Conservation (phyloP, 169 alveolate species). For the Eimeria sp. region DNA sequence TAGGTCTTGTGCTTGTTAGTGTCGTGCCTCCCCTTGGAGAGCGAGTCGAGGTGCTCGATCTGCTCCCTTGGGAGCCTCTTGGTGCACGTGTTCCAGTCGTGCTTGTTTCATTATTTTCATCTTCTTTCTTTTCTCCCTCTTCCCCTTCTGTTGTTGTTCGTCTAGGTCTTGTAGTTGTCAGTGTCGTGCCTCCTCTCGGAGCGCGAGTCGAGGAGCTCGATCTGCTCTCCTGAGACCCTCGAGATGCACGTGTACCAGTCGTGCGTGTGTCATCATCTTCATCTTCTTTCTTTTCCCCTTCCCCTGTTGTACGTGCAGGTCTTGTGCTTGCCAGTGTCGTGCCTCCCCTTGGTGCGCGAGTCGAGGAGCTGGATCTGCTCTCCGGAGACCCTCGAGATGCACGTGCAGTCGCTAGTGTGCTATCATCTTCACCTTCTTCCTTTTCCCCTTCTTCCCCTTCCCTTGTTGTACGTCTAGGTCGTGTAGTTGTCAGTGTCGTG, state of each 20-base stretch:
- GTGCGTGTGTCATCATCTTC: background rate
- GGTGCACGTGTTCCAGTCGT: background rate
- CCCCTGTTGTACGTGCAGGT: background rate
- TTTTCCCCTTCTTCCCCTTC: background rate
- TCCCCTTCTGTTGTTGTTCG: background rate
- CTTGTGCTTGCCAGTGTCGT: background rate
- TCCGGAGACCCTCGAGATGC: background rate
- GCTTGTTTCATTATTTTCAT: background rate
- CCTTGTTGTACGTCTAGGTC: background rate
- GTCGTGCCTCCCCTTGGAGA: slow-evolving; percentile 18
- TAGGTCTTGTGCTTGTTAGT: background rate
- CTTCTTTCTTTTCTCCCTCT: background rate
- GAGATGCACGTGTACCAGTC: background rate
- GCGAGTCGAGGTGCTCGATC: background rate
- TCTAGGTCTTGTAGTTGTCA: background rate
- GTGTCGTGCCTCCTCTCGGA: background rate
- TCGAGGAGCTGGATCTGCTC: background rate
- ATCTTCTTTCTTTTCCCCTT: background rate
- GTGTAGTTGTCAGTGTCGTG: slow-evolving; percentile 1
- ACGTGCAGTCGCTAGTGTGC: slow-evolving; percentile 1
- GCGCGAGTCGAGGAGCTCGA: background rate
- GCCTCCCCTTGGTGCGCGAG: background rate
- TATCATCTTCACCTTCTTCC: background rate
- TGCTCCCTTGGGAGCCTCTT: background rate
- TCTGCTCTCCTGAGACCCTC: background rate